phyloP scores from a whole-genome alignment of 345 rosid species.

The Aquilaria malaccensis region DNA sequence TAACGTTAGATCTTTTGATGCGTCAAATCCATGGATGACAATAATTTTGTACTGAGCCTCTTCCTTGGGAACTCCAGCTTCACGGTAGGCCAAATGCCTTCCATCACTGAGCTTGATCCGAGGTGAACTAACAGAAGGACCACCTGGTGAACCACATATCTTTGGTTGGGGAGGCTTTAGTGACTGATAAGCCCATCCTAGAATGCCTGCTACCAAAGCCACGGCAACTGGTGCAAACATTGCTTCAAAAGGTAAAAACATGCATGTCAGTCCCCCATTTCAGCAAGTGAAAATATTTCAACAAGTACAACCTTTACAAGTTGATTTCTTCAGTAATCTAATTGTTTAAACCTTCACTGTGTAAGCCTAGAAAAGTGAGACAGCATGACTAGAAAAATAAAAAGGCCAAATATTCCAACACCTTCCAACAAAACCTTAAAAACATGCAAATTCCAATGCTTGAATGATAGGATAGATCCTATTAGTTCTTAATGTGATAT shows the following conservation, averaged over 20 bases:
- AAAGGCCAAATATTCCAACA: neutral
- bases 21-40: slow-evolving; percentile 56
- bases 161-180: slow-evolving; percentile 63
- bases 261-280: neutral
- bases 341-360: neutral
- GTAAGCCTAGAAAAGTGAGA: neutral
- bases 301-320: neutral
- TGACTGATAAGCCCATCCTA: slow-evolving; percentile 46
- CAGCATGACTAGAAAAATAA: neutral
- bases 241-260: slow-evolving; percentile 20
- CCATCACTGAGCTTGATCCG: slow-evolving; percentile 72
- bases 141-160: slow-evolving; percentile 61
- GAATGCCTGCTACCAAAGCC: slow-evolving; percentile 41
- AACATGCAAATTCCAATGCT: neutral
- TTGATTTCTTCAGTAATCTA: slow-evolving; percentile 1
- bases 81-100: slow-evolving; percentile 75
- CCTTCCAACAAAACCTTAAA: neutral
- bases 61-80: slow-evolving; percentile 53
- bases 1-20: slow-evolving; percentile 52
- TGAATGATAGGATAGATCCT: neutral
- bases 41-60: slow-evolving; percentile 52
- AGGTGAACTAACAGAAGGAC: slow-evolving; percentile 65
- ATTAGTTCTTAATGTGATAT: neutral
- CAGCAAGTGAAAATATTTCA: neutral
- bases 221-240: slow-evolving; percentile 42